Conservation (phyloP, 495 filamentous ascomycete species). For the Barbatosphaeria neglecta region DNA sequence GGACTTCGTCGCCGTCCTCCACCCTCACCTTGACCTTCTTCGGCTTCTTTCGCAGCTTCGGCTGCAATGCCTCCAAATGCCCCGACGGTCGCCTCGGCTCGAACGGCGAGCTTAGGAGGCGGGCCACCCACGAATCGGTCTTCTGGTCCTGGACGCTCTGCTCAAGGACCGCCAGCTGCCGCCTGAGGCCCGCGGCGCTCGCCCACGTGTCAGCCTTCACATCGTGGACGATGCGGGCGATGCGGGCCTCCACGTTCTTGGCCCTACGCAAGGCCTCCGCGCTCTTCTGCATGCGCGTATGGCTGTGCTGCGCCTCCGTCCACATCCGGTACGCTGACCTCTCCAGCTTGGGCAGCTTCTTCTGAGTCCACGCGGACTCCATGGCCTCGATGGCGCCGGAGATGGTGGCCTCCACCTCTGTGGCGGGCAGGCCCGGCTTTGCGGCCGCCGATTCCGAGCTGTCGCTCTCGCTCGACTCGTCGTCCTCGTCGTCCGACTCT, state of each 20-base stretch:
- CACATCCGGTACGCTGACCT: constrained; percentile 50
- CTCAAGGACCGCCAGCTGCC: constrained; percentile 47
- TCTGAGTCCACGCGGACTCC: constrained; percentile 44
- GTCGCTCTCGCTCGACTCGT: constrained; percentile 24
- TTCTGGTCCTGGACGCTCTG: constrained; percentile 47
- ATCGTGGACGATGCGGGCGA: constrained; percentile 36
- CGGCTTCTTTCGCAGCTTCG: background rate
- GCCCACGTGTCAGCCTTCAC: constrained; percentile 41
- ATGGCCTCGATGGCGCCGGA: constrained; percentile 40
- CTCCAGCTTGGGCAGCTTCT: constrained; percentile 40
- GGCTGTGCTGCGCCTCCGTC: constrained; percentile 30
- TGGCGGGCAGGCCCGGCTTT: constrained; percentile 19
- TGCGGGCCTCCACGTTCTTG: constrained; percentile 29
- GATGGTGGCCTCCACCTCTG: constrained; percentile 40
- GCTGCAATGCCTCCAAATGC: too few species aligned
- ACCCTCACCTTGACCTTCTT: constrained; percentile 7
- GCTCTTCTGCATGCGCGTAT: constrained; percentile 11
- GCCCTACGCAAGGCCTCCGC: constrained; percentile 2
- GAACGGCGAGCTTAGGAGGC: constrained; percentile 28
- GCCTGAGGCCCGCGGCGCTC: constrained; percentile 29
- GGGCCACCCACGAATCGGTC: constrained; percentile 41
- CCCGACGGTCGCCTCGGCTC: too few species aligned
- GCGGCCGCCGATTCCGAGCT: constrained; percentile 3
- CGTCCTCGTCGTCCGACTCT: constrained; percentile 47
- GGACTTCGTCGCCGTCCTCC: constrained; percentile 29